Conservation (phyloP, 441 rosid genomes). For the Gossypium schwendimanii region DNA sequence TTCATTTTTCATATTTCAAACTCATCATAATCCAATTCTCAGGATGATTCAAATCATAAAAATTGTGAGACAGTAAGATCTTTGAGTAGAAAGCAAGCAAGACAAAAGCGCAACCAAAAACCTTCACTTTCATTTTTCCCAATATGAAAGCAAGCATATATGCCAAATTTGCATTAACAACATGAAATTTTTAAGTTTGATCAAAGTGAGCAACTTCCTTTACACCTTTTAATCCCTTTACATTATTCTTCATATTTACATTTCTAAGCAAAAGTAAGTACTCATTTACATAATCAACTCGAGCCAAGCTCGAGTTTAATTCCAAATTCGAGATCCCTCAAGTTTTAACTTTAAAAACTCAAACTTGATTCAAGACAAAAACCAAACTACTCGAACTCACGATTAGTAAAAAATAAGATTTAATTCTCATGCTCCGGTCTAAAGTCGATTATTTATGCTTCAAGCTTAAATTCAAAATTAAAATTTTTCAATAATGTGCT, state of each 20-base stretch:
- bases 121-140: slow-evolving; percentile 28
- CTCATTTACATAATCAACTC: background rate
- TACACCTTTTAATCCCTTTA: slow-evolving; percentile 8
- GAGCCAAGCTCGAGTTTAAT: background rate
- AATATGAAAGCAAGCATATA: slow-evolving; percentile 70
- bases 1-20: too few relatives aligned
- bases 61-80: slow-evolving; percentile 13
- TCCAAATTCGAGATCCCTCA: background rate
- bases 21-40: too few relatives aligned
- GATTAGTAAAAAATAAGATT: too few relatives aligned
- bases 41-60: background rate
- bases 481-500: too few relatives aligned
- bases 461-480: too few relatives aligned
- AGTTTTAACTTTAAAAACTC: background rate
- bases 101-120: slow-evolving; percentile 27
- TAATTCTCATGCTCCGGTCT: too few relatives aligned
- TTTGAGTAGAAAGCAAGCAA: slow-evolving; percentile 96
- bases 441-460: too few relatives aligned
- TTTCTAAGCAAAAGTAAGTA: slow-evolving; percentile 30
- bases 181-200: background rate
- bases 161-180: slow-evolving; percentile 23
- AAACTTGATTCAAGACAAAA: background rate
- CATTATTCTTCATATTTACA: slow-evolving; percentile 24
- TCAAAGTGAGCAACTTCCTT: slow-evolving; percentile 5
- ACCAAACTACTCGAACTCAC: background rate